phyloP scores from a whole-genome alignment of 495 filamentous ascomycete species.

The Daldinia loculata region DNA sequence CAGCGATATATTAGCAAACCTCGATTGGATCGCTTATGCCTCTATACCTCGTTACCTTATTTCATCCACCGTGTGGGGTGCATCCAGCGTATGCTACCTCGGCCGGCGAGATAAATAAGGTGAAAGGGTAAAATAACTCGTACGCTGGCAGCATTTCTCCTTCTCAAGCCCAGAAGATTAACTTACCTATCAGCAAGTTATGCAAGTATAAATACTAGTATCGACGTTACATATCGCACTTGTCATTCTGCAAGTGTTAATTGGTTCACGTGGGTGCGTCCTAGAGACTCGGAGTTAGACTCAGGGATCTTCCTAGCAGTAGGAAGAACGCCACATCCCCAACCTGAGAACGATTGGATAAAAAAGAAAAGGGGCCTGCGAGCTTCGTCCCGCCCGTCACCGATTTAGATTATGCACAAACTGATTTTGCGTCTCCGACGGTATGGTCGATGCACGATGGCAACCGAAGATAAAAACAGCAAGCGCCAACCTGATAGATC shows the following conservation, averaged over 20 bases:
- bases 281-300: neutral
- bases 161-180: neutral
- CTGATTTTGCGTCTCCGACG: conserved; percentile 21
- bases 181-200: neutral
- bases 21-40: conserved; percentile 25
- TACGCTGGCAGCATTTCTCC: neutral
- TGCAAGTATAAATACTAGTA: neutral
- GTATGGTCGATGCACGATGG: conserved; percentile 27
- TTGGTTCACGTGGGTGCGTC: neutral
- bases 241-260: neutral
- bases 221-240: neutral
- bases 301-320: neutral
- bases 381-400: neutral
- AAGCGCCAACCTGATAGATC: conserved; percentile 26
- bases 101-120: conserved; percentile 3
- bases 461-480: conserved; percentile 1
- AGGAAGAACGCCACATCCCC: neutral
- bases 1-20: neutral
- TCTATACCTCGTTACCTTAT: conserved; percentile 15
- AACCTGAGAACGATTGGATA: neutral
- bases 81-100: conserved; percentile 13
- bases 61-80: conserved; percentile 9
- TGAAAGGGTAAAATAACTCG: neutral
- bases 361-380: conserved; percentile 4
- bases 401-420: conserved; percentile 18